Evolutionary conservation across 1,284 basidiomycete species (phyloP).

Genomic region (Bjerkandera adusta): DNA sequence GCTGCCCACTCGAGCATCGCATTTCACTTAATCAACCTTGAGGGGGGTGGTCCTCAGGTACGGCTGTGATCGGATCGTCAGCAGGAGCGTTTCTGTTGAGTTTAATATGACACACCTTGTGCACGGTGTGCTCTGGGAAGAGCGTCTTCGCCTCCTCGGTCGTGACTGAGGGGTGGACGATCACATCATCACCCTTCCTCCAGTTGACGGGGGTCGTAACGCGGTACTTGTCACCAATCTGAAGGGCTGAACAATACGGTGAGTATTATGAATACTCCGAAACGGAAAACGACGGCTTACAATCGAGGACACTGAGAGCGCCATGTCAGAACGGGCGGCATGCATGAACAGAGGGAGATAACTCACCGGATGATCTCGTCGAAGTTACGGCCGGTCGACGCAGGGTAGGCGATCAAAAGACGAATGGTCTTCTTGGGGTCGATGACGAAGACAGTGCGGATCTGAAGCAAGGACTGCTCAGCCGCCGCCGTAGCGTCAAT

Average conservation of each 20-base stretch:
- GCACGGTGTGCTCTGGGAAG: conserved; percentile 73
- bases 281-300: conserved; percentile 37
- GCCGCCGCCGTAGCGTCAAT: not conserved
- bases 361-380: conserved; percentile 83
- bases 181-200: conserved; percentile 91
- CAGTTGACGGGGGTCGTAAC: conserved; percentile 92
- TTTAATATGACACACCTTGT: conserved; percentile 47
- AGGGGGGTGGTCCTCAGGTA: conserved; percentile 79
- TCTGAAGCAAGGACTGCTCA: conserved; percentile 47
- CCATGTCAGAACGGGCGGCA: conserved; percentile 16
- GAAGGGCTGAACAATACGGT: conserved; percentile 56
- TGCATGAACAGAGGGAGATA: not conserved
- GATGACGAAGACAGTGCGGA: conserved; percentile 93
- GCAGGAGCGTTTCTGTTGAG: conserved; percentile 7
- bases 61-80: conserved; percentile 39
- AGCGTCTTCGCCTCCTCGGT: conserved; percentile 88
- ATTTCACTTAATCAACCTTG: conserved; percentile 41
- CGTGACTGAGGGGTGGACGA: conserved; percentile 87
- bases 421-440: conserved; percentile 93
- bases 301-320: conserved; percentile 58
- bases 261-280: too few species aligned
- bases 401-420: conserved; percentile 88
- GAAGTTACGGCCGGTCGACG: conserved; percentile 81
- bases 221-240: conserved; percentile 90
- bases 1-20: too few species aligned